Evolutionary conservation across 2,329 filamentous ascomycete species (phyloP), one percentile per base, ranked within the genome.

Genomic region (Mollisiaceae sp.): DNA sequence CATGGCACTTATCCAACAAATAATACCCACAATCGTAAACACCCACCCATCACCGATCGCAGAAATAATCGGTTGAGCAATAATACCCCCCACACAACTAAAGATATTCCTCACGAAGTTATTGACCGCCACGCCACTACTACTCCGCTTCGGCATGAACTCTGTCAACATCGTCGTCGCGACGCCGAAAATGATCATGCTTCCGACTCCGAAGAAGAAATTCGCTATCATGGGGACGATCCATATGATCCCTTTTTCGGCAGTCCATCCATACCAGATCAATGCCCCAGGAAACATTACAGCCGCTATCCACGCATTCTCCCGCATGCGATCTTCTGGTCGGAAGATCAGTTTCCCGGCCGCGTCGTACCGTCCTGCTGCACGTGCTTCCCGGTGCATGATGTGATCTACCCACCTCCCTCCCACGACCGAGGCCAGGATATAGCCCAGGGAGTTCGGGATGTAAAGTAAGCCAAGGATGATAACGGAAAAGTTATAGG

Each of bases 21-120:
- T 78, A 47, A 84, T 72, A 71, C 85, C 81, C 9, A 85, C 69
- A 20, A 85, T 84, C 0, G 91, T 93, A 69, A 92, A 91, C 0
- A 94, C 78, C 90, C 90, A 93, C 0, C 91, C 92, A 68, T 89
- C 86, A 2, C 91, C 90, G 67, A 94, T 89, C 2, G 82, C 89
- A 20, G 83, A 75, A 62, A 94, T 90, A 63, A 92, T 82, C 0
- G 92, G 91, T 67, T 89, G 85, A 0, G 89, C 86, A 20, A 93
- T 85, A 38, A 94, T 77, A 52, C 85, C 85, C 11, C 90, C 91
- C 0, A 92, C 82, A 67, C 90, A 93, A 59, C 86, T 88, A 72
- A 93, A 89, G 45, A 93, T 91, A 71, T 94, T 95, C 57, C 92
- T 82, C 60, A 92, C 82, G 73, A 94, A 92, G 75, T 94, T 94